A percentile compares a stretch with the other conserved stretches of the same genome.
Evolutionary conservation across 164 flowering plant genomes (phyloP).

Genomic region (Vitis rotundifolia): DNA sequence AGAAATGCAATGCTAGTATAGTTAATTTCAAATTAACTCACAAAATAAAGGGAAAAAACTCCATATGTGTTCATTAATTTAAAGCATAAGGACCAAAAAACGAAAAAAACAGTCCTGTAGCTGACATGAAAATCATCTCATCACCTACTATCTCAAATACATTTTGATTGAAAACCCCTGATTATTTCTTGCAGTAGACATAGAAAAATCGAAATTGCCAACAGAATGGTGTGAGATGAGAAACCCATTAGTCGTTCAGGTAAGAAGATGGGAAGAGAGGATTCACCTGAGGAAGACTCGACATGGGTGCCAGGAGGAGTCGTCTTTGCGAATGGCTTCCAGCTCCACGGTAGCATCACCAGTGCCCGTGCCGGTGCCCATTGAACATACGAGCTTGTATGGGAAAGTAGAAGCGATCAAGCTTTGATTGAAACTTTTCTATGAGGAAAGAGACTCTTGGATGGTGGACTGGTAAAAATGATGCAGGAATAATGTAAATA

Average conservation of each 20-base stretch:
- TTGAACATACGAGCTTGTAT: too few species aligned
- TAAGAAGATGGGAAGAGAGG: not conserved
- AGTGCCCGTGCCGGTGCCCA: not conserved
- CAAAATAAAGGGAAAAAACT: too few species aligned
- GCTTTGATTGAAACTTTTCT: too few species aligned
- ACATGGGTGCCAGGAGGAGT: conserved; percentile 47
- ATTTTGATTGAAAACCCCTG: not conserved
- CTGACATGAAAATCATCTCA: not conserved
- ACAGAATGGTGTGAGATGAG: not conserved
- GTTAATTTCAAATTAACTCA: too few species aligned
- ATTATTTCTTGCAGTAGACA: not conserved
- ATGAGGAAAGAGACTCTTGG: too few species aligned
- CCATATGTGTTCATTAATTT: not conserved
- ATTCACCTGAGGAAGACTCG: conserved; percentile 33
- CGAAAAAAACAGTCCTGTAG: not conserved
- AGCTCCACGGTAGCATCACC: conserved; percentile 16
- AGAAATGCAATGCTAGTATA: too few species aligned
- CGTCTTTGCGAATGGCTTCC: conserved; percentile 33
- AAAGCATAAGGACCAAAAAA: not conserved
- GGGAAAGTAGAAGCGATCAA: too few species aligned
- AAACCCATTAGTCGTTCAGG: not conserved
- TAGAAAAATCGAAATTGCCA: not conserved
- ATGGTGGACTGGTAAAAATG: too few species aligned
- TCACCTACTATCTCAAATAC: not conserved
- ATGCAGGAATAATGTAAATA: too few species aligned